A percentile compares a stretch with the other conserved stretches of the same genome.
phyloP scores from a whole-genome alignment of 176 grass and related monocot species.

The Bonia amplexicaulis region DNA sequence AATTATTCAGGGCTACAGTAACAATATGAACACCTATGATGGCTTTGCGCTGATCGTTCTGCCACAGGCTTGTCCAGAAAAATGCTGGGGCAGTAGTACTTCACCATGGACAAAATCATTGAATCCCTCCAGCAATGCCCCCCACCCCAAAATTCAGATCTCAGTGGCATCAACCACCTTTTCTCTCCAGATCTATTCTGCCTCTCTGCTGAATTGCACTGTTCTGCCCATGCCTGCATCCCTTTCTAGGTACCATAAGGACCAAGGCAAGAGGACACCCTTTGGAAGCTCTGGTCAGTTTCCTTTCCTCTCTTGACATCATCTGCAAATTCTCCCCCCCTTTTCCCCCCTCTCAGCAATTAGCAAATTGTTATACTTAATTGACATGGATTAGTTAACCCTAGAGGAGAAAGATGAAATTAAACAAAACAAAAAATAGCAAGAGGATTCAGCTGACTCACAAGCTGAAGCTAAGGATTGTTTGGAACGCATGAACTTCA shows the following conservation, averaged over 20 bases:
- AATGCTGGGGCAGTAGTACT: slow-evolving; percentile 16
- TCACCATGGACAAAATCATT: slow-evolving; percentile 42
- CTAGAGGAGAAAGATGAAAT: not conserved
- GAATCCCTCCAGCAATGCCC: slow-evolving; percentile 21
- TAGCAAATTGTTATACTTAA: not conserved
- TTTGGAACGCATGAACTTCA: not conserved
- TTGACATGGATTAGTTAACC: not conserved
- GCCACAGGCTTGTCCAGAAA: slow-evolving; percentile 28
- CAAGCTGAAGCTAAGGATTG: not conserved
- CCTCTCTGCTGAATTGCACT: slow-evolving; percentile 11
- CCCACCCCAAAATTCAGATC: slow-evolving; percentile 24
- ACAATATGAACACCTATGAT: not conserved
- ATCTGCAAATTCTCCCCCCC: not conserved
- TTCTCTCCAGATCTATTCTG: slow-evolving; percentile 39
- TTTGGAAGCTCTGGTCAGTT: slow-evolving; percentile 22
- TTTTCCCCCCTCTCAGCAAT: not conserved
- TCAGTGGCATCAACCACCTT: slow-evolving; percentile 29
- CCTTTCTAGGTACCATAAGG: slow-evolving; percentile 36
- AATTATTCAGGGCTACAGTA: too few relatives aligned
- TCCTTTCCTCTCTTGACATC: slow-evolving; percentile 30
- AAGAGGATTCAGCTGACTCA: not conserved
- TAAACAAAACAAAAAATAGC: not conserved
- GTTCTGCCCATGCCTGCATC: slow-evolving; percentile 22
- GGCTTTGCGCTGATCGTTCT: slow-evolving; percentile 13
- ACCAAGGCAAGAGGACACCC: slow-evolving; percentile 31